Evolutionary conservation across 805 yeast species (phyloP).

Genomic region (Starmerella floris): DNA sequence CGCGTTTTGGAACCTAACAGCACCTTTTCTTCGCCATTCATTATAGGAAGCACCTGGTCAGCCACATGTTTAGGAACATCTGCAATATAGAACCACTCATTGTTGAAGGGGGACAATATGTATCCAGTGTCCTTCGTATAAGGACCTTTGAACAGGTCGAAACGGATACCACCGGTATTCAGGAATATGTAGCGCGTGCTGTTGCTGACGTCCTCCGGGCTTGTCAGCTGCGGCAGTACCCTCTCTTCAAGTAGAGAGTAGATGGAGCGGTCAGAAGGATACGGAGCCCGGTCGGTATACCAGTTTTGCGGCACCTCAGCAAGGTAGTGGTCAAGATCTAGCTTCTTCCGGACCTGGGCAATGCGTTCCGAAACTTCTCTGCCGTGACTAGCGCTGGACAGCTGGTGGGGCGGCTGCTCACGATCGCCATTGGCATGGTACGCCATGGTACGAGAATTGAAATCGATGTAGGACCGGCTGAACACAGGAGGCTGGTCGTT

Average conservation of each 20-base stretch:
- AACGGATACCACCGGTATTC: slow-evolving; percentile 78
- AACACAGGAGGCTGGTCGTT: slow-evolving; percentile 23
- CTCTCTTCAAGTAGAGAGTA: slow-evolving; percentile 44
- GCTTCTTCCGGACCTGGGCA: slow-evolving; percentile 31
- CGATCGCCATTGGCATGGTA: slow-evolving; percentile 33
- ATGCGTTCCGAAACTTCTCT: slow-evolving; percentile 34
- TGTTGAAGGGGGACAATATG: slow-evolving; percentile 72
- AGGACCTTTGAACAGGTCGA: slow-evolving; percentile 72
- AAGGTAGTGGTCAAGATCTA: slow-evolving; percentile 40
- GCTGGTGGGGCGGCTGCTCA: slow-evolving; percentile 33
- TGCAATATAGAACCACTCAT: slow-evolving; percentile 58
- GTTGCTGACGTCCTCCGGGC: slow-evolving; percentile 19
- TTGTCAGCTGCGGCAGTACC: slow-evolving; percentile 37
- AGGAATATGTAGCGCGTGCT: slow-evolving; percentile 42
- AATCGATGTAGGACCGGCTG: slow-evolving; percentile 65
- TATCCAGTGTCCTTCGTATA: slow-evolving; percentile 67
- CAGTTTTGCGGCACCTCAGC: slow-evolving; percentile 59
- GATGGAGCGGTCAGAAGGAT: slow-evolving; percentile 42
- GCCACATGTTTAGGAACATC: slow-evolving; percentile 49
- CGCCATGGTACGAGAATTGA: slow-evolving; percentile 55
- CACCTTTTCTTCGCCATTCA: slow-evolving; percentile 34
- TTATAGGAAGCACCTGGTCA: slow-evolving; percentile 35
- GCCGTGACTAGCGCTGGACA: neutral
- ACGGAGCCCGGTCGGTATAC: slow-evolving; percentile 53
- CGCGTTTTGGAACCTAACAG: slow-evolving; percentile 5